phyloP scores from a whole-genome alignment of 1,139 yeast genomes.

The Kodamaea fungicola region DNA sequence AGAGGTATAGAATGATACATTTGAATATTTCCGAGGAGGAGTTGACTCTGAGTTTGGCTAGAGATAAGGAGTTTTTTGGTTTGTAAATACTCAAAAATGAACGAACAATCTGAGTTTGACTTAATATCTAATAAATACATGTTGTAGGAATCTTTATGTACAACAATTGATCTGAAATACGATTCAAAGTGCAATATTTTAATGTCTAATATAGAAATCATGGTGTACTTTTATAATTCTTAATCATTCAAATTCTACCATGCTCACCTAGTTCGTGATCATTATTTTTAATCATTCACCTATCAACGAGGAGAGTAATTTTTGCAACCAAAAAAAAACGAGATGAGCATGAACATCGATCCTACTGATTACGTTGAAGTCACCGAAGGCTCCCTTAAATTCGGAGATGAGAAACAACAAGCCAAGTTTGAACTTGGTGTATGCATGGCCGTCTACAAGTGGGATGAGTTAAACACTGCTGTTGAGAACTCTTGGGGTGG shows the following conservation, averaged over 20 bases:
- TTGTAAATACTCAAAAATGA: too few relatives aligned
- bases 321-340: constrained; percentile 4
- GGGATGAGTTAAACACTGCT: constrained; percentile 88
- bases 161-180: too few relatives aligned
- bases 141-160: too few relatives aligned
- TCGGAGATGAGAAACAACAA: constrained; percentile 64
- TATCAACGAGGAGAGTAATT: too few relatives aligned
- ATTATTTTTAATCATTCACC: too few relatives aligned
- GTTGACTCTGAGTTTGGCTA: constrained; percentile 21
- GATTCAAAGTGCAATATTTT: too few relatives aligned
- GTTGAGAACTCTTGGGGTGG: constrained; percentile 99
- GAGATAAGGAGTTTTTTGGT: constrained; percentile 3
- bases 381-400: constrained; percentile 40
- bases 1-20: constrained; percentile 60
- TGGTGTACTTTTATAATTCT: too few relatives aligned
- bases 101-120: too few relatives aligned
- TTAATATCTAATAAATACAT: too few relatives aligned
- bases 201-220: too few relatives aligned
- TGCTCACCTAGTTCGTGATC: too few relatives aligned
- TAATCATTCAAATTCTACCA: too few relatives aligned
- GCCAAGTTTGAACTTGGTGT: constrained; percentile 92
- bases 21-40: constrained; percentile 72
- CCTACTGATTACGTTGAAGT: constrained; percentile 47
- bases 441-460: constrained; percentile 79
- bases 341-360: constrained; percentile 26